Conservation (phyloP, 2,329 filamentous ascomycete genomes). For the Magnaporthiopsis incrustans region DNA sequence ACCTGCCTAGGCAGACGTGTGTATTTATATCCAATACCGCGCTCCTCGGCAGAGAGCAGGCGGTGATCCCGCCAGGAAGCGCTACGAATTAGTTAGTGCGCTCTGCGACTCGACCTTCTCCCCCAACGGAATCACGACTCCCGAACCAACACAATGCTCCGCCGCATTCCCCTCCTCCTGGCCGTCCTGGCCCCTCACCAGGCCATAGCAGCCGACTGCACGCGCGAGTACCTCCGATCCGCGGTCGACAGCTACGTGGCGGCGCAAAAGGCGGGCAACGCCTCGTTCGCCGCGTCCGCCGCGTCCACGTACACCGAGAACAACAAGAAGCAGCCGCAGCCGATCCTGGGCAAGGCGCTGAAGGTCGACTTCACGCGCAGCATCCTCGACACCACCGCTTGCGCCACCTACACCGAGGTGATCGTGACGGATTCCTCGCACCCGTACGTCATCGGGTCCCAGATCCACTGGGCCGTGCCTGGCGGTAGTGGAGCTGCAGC, state of each 20-base stretch:
- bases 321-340: conserved; percentile 13
- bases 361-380: conserved; percentile 25
- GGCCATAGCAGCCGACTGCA: conserved; percentile 8
- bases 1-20: neutral
- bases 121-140: neutral
- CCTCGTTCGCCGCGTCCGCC: conserved; percentile 6
- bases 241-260: conserved; percentile 10
- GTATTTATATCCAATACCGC: neutral
- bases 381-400: conserved; percentile 24
- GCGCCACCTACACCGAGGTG: conserved; percentile 34
- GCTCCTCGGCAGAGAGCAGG: too few species aligned
- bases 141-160: neutral
- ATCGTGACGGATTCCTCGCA: conserved; percentile 22
- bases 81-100: neutral
- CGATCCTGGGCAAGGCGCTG: conserved; percentile 22
- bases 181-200: neutral
- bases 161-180: neutral
- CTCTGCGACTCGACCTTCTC: neutral
- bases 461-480: conserved; percentile 22
- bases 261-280: conserved; percentile 10
- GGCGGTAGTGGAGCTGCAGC: neutral
- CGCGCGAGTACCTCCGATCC: conserved; percentile 9
- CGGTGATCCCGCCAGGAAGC: neutral
- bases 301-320: conserved; percentile 11
- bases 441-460: conserved; percentile 28